Conservation (phyloP, 208 protist genomes). For the Acanthamoeba healyi region DNA sequence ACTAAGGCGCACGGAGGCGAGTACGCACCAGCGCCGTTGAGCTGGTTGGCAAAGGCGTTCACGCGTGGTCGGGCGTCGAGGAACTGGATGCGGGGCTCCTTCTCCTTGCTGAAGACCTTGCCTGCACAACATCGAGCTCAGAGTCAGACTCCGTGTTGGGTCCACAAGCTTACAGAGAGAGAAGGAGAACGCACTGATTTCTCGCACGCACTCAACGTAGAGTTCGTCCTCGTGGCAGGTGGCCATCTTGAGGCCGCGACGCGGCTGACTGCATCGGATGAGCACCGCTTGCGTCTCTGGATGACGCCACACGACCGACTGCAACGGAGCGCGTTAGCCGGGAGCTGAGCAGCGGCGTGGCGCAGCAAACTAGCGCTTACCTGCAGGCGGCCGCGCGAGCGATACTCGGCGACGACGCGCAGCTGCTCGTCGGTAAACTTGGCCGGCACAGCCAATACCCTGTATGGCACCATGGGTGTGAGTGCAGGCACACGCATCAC, state of each 20-base stretch:
- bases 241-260: constrained; percentile 83
- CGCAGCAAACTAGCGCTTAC: too few species aligned
- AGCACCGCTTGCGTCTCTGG: constrained; percentile 25
- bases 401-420: constrained; percentile 86
- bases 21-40: constrained; percentile 17
- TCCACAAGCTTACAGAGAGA: neutral
- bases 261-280: constrained; percentile 90
- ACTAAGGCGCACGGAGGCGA: too few species aligned
- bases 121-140: neutral
- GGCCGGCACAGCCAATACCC: constrained; percentile 86
- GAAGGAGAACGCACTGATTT: neutral
- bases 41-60: constrained; percentile 70
- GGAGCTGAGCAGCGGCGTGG: too few species aligned
- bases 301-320: constrained; percentile 82
- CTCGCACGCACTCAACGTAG: neutral
- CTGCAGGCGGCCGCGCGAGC: constrained; percentile 91
- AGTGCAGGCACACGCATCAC: neutral
- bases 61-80: constrained; percentile 56
- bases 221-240: constrained; percentile 78
- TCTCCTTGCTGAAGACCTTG: constrained; percentile 9
- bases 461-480: neutral
- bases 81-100: constrained; percentile 32
- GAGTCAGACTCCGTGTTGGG: neutral
- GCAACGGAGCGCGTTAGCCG: constrained; percentile 89
- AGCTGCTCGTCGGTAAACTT: constrained; percentile 86